These are phyloP conservation scores for Alternaria novae-zelandiae DNA, from an alignment of 2,329 filamentous ascomycete species.

Conservation along the genomic window DNA sequence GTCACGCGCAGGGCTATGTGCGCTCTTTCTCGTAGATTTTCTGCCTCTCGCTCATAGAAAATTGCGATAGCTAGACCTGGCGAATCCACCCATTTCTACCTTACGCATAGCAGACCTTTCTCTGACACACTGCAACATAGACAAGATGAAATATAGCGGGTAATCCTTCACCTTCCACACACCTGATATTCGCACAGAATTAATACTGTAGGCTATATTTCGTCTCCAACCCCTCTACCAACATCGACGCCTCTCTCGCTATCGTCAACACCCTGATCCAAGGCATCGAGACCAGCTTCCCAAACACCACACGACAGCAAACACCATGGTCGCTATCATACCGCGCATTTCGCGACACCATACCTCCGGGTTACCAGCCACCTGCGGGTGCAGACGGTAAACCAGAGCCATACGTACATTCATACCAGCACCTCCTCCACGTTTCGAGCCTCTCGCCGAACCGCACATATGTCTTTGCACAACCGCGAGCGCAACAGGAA, in stretches of 20 bases:
- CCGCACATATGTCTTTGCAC: slow-evolving; percentile 33
- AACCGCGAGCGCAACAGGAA: slow-evolving; percentile 20
- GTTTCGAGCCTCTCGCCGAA: slow-evolving; percentile 26
- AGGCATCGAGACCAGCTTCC: slow-evolving; percentile 36
- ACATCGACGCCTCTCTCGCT: slow-evolving; percentile 30
- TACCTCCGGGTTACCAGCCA: slow-evolving; percentile 22
- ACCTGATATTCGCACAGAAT: background rate
- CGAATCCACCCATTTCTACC: background rate
- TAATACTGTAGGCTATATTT: slow-evolving; percentile 38
- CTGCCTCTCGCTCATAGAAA: background rate
- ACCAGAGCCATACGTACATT: slow-evolving; percentile 23
- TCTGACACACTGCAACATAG: background rate
- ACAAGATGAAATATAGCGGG: slow-evolving; percentile 29
- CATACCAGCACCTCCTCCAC: slow-evolving; percentile 41
- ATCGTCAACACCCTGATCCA: slow-evolving; percentile 31
- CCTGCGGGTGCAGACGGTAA: slow-evolving; percentile 20
- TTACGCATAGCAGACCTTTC: background rate
- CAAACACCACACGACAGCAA: slow-evolving; percentile 23
- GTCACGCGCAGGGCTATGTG: background rate
- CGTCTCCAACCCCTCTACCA: slow-evolving; percentile 35
- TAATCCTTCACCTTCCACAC: background rate
- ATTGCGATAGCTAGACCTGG: background rate
- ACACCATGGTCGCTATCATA: slow-evolving; percentile 40
- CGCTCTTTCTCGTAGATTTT: background rate
- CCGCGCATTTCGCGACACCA: slow-evolving; percentile 41